These are phyloP conservation scores for Oropetium thomaeum DNA, from an alignment of 176 grass and related monocot genomes.

Conservation along the genomic window DNA sequence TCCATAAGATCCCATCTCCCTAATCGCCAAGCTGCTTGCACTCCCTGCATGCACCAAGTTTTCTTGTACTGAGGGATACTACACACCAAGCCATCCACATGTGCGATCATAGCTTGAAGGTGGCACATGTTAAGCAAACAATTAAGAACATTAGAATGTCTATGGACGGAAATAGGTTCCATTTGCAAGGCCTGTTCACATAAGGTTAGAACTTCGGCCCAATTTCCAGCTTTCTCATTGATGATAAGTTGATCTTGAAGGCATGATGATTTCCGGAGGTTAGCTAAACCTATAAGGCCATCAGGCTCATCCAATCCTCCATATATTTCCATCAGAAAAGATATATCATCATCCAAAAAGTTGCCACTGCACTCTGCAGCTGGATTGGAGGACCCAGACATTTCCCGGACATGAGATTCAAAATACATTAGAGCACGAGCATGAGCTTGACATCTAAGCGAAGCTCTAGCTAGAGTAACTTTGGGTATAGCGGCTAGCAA, in stretches of 20 bases:
- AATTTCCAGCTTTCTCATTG: slow-evolving; percentile 94
- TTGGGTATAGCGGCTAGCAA: slow-evolving; percentile 84
- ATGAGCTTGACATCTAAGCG: slow-evolving; percentile 90
- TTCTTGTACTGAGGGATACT: slow-evolving; percentile 80
- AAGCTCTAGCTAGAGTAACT: slow-evolving; percentile 91
- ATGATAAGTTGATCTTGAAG: slow-evolving; percentile 97
- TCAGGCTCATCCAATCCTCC: slow-evolving; percentile 93
- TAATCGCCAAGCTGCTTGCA: slow-evolving; percentile 94
- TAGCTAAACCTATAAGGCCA: slow-evolving; percentile 85
- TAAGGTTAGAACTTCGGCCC: slow-evolving; percentile 89
- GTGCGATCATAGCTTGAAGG: slow-evolving; percentile 91
- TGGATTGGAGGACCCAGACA: slow-evolving; percentile 91
- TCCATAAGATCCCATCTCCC: slow-evolving; percentile 98
- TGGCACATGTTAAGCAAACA: slow-evolving; percentile 97
- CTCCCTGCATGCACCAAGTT: slow-evolving; percentile 95
- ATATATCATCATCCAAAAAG: slow-evolving; percentile 95
- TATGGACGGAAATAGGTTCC: slow-evolving; percentile 87
- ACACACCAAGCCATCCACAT: slow-evolving; percentile 82
- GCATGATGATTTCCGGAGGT: slow-evolving; percentile 77
- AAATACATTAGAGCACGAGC: slow-evolving; percentile 92
- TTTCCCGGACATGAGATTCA: slow-evolving; percentile 80
- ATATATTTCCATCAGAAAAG: slow-evolving; percentile 99
- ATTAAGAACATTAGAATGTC: slow-evolving; percentile 96
- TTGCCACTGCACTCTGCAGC: slow-evolving; percentile 66
- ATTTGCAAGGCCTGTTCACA: slow-evolving; percentile 96